Conservation (phyloP, 805 yeast genomes). For the Ogataea dorogensis region DNA sequence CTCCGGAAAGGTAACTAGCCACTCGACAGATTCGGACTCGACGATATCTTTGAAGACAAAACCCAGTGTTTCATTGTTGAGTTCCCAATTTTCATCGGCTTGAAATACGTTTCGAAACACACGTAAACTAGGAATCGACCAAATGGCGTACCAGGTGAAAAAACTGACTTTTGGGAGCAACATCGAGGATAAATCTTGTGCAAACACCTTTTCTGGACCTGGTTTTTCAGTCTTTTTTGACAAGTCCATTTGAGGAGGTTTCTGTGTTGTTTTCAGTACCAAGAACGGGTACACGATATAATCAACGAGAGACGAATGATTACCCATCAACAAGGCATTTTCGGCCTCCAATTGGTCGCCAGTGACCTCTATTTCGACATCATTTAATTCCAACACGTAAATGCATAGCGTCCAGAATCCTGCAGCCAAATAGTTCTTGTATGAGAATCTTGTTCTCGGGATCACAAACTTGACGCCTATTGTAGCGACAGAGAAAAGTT, state of each 20-base stretch:
- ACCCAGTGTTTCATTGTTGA: conserved; percentile 37
- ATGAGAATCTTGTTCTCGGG: conserved; percentile 23
- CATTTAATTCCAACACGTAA: conserved; percentile 36
- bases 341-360: conserved; percentile 46
- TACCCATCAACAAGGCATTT: conserved; percentile 40
- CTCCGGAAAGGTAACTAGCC: conserved; percentile 83
- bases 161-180: conserved; percentile 49
- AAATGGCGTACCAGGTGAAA: conserved; percentile 67
- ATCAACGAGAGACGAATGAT: conserved; percentile 71
- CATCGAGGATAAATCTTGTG: conserved; percentile 28
- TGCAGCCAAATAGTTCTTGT: conserved; percentile 25
- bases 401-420: conserved; percentile 35
- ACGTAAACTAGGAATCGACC: conserved; percentile 57
- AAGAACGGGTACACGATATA: conserved; percentile 51
- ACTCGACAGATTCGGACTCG: conserved; percentile 38
- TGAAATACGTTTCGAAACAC: conserved; percentile 46
- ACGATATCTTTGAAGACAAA: conserved; percentile 37
- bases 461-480: conserved; percentile 19
- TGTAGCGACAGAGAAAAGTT: conserved; percentile 16
- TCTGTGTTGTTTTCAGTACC: conserved; percentile 29
- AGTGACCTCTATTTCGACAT: conserved; percentile 36
- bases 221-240: conserved; percentile 4
- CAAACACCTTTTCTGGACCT: conserved; percentile 21
- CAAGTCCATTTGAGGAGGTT: conserved; percentile 8
- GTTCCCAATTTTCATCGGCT: conserved; percentile 71